A percentile compares a stretch with the other conserved stretches of the same genome.
phyloP scores from a whole-genome alignment of 495 filamentous ascomycete species.

The Penicillium odoratum region DNA sequence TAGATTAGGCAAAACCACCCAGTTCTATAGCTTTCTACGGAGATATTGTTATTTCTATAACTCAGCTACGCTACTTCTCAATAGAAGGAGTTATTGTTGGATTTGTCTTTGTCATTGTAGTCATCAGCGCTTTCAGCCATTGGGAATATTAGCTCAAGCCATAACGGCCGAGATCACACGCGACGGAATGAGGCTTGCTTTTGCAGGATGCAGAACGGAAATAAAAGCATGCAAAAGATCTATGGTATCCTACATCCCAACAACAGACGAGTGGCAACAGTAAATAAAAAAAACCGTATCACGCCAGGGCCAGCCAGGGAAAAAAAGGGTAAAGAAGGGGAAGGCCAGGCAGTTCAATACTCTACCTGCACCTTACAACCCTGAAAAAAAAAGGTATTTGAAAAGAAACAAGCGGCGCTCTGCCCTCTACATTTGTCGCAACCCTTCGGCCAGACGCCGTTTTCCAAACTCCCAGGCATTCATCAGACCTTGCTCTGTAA shows the following conservation, averaged over 20 bases:
- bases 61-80: neutral
- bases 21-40: slow-evolving; percentile 9
- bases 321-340: slow-evolving; percentile 23
- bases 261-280: slow-evolving; percentile 18
- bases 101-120: slow-evolving; percentile 21
- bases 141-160: slow-evolving; percentile 17
- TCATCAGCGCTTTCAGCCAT: slow-evolving; percentile 21
- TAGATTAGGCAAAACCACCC: slow-evolving; percentile 16
- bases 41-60: neutral
- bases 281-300: slow-evolving; percentile 29
- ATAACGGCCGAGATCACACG: slow-evolving; percentile 6
- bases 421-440: slow-evolving; percentile 66
- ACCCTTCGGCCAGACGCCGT: slow-evolving; percentile 82
- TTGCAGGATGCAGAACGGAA: slow-evolving; percentile 17
- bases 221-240: slow-evolving; percentile 25
- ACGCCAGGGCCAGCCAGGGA: slow-evolving; percentile 49
- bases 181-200: slow-evolving; percentile 14
- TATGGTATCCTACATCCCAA: slow-evolving; percentile 27
- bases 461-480: slow-evolving; percentile 96
- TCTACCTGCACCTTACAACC: neutral
- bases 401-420: neutral
- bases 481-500: slow-evolving; percentile 92
- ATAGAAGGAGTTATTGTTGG: neutral
- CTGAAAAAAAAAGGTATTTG: slow-evolving; percentile 6
- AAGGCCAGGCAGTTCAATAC: slow-evolving; percentile 24